phyloP scores from a whole-genome alignment of 768 basidiomycete species.

The Phylloporus rhodoxanthus region DNA sequence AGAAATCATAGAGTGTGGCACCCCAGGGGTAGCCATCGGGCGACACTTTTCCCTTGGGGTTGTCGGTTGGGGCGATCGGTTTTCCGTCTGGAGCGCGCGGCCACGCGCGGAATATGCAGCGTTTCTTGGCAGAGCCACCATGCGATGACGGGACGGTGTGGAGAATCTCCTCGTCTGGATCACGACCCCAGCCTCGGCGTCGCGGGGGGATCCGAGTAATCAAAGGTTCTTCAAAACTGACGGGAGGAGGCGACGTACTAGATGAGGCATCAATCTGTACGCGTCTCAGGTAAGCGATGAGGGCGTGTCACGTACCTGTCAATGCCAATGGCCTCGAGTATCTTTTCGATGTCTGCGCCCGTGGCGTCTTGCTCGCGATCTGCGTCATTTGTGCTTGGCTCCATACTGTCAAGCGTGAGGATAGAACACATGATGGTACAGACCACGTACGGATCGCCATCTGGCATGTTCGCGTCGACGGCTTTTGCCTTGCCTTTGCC shows the following conservation, averaged over 20 bases:
- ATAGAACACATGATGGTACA: neutral
- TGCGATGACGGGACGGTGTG: slow-evolving; percentile 1
- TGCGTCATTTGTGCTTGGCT: neutral
- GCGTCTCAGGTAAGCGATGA: neutral
- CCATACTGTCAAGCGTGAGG: neutral
- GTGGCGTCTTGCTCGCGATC: neutral
- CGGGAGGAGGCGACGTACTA: neutral
- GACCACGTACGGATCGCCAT: neutral
- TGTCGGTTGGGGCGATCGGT: neutral
- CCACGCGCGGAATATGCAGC: slow-evolving; percentile 21
- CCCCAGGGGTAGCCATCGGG: slow-evolving; percentile 24
- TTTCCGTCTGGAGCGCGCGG: slow-evolving; percentile 21
- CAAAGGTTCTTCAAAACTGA: neutral
- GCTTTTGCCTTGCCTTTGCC: neutral
- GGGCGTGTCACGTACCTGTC: neutral
- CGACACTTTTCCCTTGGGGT: slow-evolving; percentile 12
- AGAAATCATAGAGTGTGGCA: slow-evolving; percentile 27
- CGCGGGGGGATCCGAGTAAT: neutral
- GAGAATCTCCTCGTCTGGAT: neutral
- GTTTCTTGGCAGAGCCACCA: slow-evolving; percentile 1
- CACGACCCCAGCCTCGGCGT: slow-evolving; percentile 7
- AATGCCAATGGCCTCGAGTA: neutral
- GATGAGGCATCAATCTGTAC: neutral
- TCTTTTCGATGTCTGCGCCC: neutral
- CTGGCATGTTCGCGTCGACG: too few relatives aligned